Evolutionary conservation across 495 filamentous ascomycete genomes (phyloP), one percentile per base, ranked within the genome.

Genomic region (Paragyromitra xinjiangensis): DNA sequence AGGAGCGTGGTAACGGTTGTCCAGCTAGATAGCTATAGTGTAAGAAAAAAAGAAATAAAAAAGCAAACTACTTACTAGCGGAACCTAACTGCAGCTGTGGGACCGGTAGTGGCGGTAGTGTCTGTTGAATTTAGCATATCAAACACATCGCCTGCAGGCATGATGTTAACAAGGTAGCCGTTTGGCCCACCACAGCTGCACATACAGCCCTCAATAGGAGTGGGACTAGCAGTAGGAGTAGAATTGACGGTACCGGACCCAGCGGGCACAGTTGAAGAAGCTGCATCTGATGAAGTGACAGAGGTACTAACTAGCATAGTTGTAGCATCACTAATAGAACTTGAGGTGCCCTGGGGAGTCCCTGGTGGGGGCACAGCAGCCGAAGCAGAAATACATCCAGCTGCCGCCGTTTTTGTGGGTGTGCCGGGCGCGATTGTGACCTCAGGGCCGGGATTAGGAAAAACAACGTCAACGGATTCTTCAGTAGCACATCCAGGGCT

Each of bases 371-470:
- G 44, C 3, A 9, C 8, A 48, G 16, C 16, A 12, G 11, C 11
- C 16, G 44, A 12, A 14, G 34, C 8, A 19, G 58, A 2, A 24
- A 48, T 75, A n/a, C 69, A 73, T 19, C 44, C 40, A 2, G 40
- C 53, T 19, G n/a, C 26, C 19, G 69, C 42, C 14, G 40, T 37
- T 26, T 61, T 73, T 12, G 44, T 9, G 3, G 19, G 14, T 12
- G 62, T 40, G 5, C 3, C n/a, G 22, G 50, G 29, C 0, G 55
- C 73, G 16, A 26, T 77, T 14, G 53, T 40, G 7, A 94, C 87
- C 69, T 91, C 86, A 4, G 86, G 85, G 24, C 90, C 90, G 3
- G 89, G 88, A 70, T 90, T 81, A 2, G 89, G 88, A 83, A 89
- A 91, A 7, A 87, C 84, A 34, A 87, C 83, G 67, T 89, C 86